Evolutionary conservation across 2,329 filamentous ascomycete genomes (phyloP).

Genomic region (Exophiala viscosa): DNA sequence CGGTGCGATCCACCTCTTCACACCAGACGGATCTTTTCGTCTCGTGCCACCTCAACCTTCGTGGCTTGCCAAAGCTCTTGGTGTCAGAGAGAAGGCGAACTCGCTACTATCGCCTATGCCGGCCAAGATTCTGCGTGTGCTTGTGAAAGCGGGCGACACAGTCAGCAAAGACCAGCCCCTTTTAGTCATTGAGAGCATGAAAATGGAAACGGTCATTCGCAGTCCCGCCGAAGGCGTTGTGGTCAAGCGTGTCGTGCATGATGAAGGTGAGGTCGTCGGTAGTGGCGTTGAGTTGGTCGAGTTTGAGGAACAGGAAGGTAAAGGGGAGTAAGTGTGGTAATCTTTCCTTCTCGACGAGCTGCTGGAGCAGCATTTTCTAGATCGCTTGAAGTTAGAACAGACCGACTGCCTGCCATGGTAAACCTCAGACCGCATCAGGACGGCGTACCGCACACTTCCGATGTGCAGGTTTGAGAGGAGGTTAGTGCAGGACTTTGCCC

Average conservation of each 20-base stretch:
- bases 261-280: constrained; percentile 76
- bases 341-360: background rate
- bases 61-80: constrained; percentile 86
- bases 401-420: no score
- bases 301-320: constrained; percentile 55
- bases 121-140: constrained; percentile 88
- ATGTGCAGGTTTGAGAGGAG: no score
- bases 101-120: constrained; percentile 94
- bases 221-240: constrained; percentile 66
- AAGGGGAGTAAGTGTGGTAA: background rate
- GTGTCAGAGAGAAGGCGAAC: constrained; percentile 73
- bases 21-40: constrained; percentile 57
- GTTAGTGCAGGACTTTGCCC: no score
- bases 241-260: constrained; percentile 69
- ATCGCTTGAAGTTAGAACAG: background rate
- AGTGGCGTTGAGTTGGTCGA: constrained; percentile 70
- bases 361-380: no score
- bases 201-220: constrained; percentile 82
- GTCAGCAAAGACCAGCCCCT: constrained; percentile 84
- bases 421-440: no score
- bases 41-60: constrained; percentile 57
- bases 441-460: no score
- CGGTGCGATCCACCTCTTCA: constrained; percentile 68
- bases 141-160: constrained; percentile 74
- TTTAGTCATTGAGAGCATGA: constrained; percentile 89